phyloP scores from a whole-genome alignment of 495 filamentous ascomycete species.

The Delitschia confertaspora region DNA sequence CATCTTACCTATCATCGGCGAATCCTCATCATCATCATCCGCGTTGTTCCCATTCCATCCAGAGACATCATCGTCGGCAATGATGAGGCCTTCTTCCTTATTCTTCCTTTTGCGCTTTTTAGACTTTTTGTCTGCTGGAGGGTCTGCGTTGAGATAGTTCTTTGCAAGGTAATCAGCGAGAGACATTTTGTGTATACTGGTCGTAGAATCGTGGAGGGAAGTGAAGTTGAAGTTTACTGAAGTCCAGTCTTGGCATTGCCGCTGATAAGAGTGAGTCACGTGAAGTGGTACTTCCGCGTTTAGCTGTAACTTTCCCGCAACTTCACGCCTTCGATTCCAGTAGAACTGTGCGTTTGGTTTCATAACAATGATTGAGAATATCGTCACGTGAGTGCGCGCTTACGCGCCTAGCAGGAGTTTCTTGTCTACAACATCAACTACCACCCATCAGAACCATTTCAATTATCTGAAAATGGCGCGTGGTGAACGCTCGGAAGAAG shows the following conservation, averaged over 20 bases:
- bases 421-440: neutral
- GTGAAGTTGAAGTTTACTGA: no score
- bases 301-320: neutral
- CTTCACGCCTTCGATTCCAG: neutral
- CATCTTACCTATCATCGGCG: constrained; percentile 33
- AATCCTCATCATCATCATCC: constrained; percentile 39
- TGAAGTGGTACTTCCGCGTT: neutral
- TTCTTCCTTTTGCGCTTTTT: constrained; percentile 70
- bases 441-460: neutral
- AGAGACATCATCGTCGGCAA: constrained; percentile 81
- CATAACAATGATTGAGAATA: no score
- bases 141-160: constrained; percentile 82
- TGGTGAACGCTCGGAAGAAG: constrained; percentile 64
- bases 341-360: no score
- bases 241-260: no score
- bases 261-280: constrained; percentile 1
- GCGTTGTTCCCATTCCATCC: constrained; percentile 50
- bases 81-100: constrained; percentile 56
- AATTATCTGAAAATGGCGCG: no score
- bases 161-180: constrained; percentile 86
- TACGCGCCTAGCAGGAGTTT: neutral
- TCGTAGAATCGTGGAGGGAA: constrained; percentile 8
- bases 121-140: constrained; percentile 63
- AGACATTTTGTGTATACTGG: constrained; percentile 35
- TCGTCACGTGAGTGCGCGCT: no score